These are phyloP conservation scores for Amanita fuliginea DNA, from an alignment of 768 basidiomycete genomes.

Conservation along the genomic window DNA sequence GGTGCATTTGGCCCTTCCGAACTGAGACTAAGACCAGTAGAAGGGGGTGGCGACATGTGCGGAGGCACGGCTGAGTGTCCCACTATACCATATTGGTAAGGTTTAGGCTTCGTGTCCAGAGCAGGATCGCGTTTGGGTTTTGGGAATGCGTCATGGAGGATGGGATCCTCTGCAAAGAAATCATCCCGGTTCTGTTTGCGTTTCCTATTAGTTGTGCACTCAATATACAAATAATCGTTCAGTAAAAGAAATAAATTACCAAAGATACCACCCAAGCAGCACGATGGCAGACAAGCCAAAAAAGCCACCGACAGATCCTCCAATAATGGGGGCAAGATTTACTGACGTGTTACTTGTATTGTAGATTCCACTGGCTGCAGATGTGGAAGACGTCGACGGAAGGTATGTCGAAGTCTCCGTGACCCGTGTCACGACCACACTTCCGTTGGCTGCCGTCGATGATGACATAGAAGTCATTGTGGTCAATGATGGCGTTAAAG, in stretches of 20 bases:
- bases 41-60: constrained; percentile 24
- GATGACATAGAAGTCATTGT: constrained; percentile 7
- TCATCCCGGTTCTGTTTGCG: constrained; percentile 15
- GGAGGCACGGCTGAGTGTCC: constrained; percentile 30
- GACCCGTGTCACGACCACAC: background rate
- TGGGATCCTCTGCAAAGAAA: constrained; percentile 13
- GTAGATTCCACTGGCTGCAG: background rate
- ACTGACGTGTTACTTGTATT: background rate
- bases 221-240: background rate
- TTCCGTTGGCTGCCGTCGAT: constrained; percentile 8
- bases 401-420: constrained; percentile 5
- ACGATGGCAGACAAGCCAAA: constrained; percentile 14
- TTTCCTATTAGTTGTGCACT: constrained; percentile 11
- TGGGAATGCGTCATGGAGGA: constrained; percentile 2
- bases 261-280: constrained; percentile 15
- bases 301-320: constrained; percentile 18
- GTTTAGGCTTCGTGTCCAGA: constrained; percentile 28
- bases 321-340: constrained; percentile 16
- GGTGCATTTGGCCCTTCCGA: constrained; percentile 11
- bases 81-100: constrained; percentile 55
- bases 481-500: constrained; percentile 1
- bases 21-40: constrained; percentile 16
- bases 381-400: background rate
- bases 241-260: constrained; percentile 11
- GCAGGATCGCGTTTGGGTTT: background rate